Base-by-base conservation (phyloP, 202 grass and related monocot genomes). In the Panicum virgatum region DNA sequence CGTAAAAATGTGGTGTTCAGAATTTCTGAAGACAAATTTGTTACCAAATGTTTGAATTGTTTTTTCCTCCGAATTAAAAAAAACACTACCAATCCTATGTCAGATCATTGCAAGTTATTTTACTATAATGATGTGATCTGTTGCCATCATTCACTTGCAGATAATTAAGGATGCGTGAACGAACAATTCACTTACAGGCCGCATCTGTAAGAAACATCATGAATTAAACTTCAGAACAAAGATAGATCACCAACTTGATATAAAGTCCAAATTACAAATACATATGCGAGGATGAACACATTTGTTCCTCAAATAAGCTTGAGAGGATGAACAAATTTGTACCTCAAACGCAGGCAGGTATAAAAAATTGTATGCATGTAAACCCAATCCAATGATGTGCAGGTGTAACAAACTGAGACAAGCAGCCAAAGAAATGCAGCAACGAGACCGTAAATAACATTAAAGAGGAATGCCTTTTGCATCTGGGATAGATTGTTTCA, bases 401-500 rank as follows among this genome's bases (percentile, higher is more conserved):
- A 20, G 14, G 27, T 26, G 27, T 25, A 61, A 84, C 0, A 45
- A 39, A 19, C 38, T 13, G 29, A 44, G 9, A 13, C 12, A 53
- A 38, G 13, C n/a, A 27, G 40, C 13, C 1, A 40, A 50, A 63
- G 40, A 78, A 79, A 56, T 64, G 25, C 2, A 66, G 12, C 7
- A 62, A 36, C 45, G 59, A 45, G 6, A 26, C 19, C 0, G n/a
- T 38, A 73, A 23, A 58, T 80, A 23, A 18, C 34, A 79, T 70
- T 43, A 26, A 16, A 3, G 30, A 29, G 23, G 12, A 45, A 43
- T 66, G 12, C 69, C 34, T 67, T 38, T 75, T 86, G 42, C 84
- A 60, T 12, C 15, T 76, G 12, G 23, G 20, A 64, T 60, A 58
- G 39, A 68, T 47, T 86, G 61, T 59, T 73, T 25, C 26, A 77